A percentile compares a stretch with the other conserved stretches of the same genome.
phyloP scores from a whole-genome alignment of 2,329 filamentous ascomycete species.

The Microdochium paspali region DNA sequence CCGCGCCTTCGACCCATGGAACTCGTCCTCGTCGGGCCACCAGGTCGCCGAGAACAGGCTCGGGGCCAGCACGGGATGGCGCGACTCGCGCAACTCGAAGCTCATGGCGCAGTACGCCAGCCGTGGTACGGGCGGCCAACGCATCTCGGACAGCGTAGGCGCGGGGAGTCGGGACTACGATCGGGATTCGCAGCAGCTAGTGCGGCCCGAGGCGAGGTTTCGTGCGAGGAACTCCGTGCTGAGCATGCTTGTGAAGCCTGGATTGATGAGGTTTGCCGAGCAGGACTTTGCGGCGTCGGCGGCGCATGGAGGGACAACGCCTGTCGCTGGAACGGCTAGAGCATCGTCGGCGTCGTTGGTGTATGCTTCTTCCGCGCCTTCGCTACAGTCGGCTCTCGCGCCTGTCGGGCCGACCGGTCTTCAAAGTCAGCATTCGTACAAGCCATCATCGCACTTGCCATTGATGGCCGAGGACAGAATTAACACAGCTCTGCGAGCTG shows the following conservation, averaged over 20 bases:
- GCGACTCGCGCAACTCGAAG: conserved; percentile 59
- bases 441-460: neutral
- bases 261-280: conserved; percentile 24
- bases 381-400: neutral
- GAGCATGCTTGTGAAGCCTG: conserved; percentile 43
- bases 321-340: conserved; percentile 1
- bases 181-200: conserved; percentile 28
- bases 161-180: conserved; percentile 50
- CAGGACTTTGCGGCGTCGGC: conserved; percentile 1
- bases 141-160: conserved; percentile 57
- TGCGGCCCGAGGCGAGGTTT: conserved; percentile 30
- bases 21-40: conserved; percentile 67
- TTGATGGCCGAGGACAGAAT: conserved; percentile 14
- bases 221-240: conserved; percentile 33
- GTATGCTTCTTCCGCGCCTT: neutral
- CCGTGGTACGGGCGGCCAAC: conserved; percentile 45
- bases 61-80: conserved; percentile 56
- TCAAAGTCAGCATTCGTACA: conserved; percentile 3
- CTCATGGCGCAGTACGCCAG: conserved; percentile 59
- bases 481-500: conserved; percentile 17
- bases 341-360: conserved; percentile 8
- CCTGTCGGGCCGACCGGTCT: neutral
- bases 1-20: conserved; percentile 56
- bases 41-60: conserved; percentile 63
- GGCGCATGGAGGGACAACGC: neutral